Evolutionary conservation across 495 filamentous ascomycete species (phyloP), one percentile per base, ranked within the genome.

Genomic region (Aspergillus incahuasiensis): DNA sequence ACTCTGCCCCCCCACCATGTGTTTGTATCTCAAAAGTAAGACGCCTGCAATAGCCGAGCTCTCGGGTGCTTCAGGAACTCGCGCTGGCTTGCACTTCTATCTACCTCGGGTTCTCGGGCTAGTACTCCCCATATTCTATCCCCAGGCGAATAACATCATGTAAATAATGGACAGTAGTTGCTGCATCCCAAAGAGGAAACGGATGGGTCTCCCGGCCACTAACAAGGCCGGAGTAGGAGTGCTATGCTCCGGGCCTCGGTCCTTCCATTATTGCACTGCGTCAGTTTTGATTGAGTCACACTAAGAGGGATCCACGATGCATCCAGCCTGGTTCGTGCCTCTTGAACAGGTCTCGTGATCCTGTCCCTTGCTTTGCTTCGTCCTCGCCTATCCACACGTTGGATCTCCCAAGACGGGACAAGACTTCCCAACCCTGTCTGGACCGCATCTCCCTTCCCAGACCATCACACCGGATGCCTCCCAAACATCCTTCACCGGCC

Each of bases 71-170:
- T 57, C 59, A 64, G 62, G 61, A 49, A 38, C 32, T 15, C 41
- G 12, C 39, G 30, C 51, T 56, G 3, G 24, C 20, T 24, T 21
- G 9, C 21, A 24, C 30, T 12, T 34, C 32, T 56, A 61, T 34
- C 32, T 56, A 64, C 62, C 62, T 64, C 62, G 62, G 62, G 58
- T 57, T 21, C 49, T 64, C 62, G 62, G 62, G 55, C 47, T 59
- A 61, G 59, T 61, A 45, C 34, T 57, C 38, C 22, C 48, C 42
- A 24, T 6, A 22, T 19, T 19, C 8, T 12, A 1, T 30, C 28
- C 32, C 28, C 32, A 28, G 13, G 25, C 15, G 24, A 13, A n/a
- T 12, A 13, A 22, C 22, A n/a, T 30, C 21, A 15, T 18, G 30
- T 32, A 47, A 47, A 25, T 16, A 15, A 47, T n/a, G 5, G n/a